phyloP scores from a whole-genome alignment of 1,284 basidiomycete species.

The Wallemia mellicola region DNA sequence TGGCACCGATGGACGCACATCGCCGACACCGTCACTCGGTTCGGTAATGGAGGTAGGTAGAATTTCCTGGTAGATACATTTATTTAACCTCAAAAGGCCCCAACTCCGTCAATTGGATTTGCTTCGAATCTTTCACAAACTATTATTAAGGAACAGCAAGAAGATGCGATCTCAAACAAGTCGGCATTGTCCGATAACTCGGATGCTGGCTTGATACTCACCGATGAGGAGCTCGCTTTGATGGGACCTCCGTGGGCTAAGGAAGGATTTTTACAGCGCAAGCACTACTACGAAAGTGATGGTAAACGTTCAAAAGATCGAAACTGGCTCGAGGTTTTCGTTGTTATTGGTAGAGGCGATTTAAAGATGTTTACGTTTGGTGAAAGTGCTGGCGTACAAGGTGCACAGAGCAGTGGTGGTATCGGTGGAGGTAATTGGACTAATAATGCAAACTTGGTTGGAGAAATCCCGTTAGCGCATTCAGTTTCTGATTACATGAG shows the following conservation, averaged over 20 bases:
- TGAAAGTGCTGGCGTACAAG: constrained; percentile 19
- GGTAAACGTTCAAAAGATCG: constrained; percentile 59
- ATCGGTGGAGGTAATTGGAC: constrained; percentile 95
- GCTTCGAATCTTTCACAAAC: constrained; percentile 83
- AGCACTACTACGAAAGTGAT: constrained; percentile 67
- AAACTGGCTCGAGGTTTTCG: constrained; percentile 73
- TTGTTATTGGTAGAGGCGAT: constrained; percentile 76
- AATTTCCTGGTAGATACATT: constrained; percentile 21
- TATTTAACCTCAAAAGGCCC: constrained; percentile 14
- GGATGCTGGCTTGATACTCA: constrained; percentile 22
- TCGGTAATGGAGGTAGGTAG: constrained; percentile 10
- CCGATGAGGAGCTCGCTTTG: constrained; percentile 76
- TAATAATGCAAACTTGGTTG: constrained; percentile 54
- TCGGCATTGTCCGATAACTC: constrained; percentile 26
- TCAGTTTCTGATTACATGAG: constrained; percentile 62
- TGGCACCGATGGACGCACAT: constrained; percentile 42
- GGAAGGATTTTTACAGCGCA: constrained; percentile 76
- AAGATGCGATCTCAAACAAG: constrained; percentile 51
- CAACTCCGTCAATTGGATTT: constrained; percentile 55
- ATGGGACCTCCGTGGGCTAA: constrained; percentile 95
- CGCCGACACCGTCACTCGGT: constrained; percentile 32
- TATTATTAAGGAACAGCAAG: constrained; percentile 75
- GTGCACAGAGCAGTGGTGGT: constrained; percentile 19
- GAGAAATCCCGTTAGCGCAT: constrained; percentile 53
- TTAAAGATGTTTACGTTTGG: constrained; percentile 85